Conservation (phyloP, 73 alveolate genomes). For the Diophrys sp. region DNA sequence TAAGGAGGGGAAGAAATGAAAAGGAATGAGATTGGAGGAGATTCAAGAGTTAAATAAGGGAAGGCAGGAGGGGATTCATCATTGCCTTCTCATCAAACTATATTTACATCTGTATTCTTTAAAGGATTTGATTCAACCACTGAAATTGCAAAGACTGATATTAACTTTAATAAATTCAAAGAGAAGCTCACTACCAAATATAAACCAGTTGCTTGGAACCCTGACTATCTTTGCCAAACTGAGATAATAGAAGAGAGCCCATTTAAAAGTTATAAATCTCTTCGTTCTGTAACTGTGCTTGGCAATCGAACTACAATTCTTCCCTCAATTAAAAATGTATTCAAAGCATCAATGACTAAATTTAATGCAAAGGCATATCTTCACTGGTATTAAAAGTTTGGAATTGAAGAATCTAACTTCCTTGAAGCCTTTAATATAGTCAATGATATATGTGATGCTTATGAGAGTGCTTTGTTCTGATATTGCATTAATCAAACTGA, state of each 20-base stretch:
- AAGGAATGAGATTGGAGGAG: conserved; percentile 17
- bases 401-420: conserved; percentile 48
- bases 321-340: conserved; percentile 25
- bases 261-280: conserved; percentile 24
- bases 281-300: conserved; percentile 42
- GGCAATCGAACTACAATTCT: conserved; percentile 54
- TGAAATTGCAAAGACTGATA: conserved; percentile 33
- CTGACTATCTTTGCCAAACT: conserved; percentile 14
- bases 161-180: conserved; percentile 21
- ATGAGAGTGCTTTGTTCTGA: conserved; percentile 56
- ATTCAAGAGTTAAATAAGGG: conserved; percentile 17
- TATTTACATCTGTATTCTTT: conserved; percentile 36
- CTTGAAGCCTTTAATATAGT: conserved; percentile 55
- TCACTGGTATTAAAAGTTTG: conserved; percentile 68
- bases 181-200: conserved; percentile 36
- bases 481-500: neutral
- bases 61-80: conserved; percentile 15
- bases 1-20: neutral
- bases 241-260: conserved; percentile 49
- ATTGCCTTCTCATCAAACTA: conserved; percentile 39
- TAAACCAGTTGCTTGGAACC: conserved; percentile 58
- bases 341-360: conserved; percentile 39
- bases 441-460: conserved; percentile 48
- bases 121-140: conserved; percentile 56
- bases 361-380: conserved; percentile 61